phyloP scores from a whole-genome alignment of 2,329 filamentous ascomycete genomes.

The Harringtonia lauricola region DNA sequence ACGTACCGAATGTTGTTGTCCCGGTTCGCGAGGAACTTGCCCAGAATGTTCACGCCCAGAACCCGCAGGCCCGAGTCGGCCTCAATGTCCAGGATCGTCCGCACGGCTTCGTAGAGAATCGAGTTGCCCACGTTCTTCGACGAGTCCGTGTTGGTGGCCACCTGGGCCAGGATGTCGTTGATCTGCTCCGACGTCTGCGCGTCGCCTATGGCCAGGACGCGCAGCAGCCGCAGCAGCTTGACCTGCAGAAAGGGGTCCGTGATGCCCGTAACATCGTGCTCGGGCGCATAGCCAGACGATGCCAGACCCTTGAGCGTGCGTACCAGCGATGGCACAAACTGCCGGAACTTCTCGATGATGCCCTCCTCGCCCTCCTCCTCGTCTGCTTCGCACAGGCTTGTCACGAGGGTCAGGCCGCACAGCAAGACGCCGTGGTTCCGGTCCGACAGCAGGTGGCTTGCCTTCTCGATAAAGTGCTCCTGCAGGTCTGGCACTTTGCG shows the following conservation, averaged over 20 bases:
- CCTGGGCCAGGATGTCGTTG: conserved; percentile 95
- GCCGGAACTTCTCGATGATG: conserved; percentile 82
- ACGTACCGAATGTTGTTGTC: conserved; percentile 99
- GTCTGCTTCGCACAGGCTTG: conserved; percentile 87
- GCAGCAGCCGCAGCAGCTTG: conserved; percentile 80
- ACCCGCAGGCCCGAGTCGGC: conserved; percentile 91
- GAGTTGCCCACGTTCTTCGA: conserved; percentile 98
- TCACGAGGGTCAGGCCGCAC: conserved; percentile 83
- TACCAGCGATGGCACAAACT: conserved; percentile 74
- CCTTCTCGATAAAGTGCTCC: conserved; percentile 95
- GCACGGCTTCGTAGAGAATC: conserved; percentile 92
- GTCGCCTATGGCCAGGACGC: conserved; percentile 81
- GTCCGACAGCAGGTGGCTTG: conserved; percentile 76
- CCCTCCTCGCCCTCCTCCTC: conserved; percentile 87
- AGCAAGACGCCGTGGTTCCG: conserved; percentile 92
- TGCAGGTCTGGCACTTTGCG: conserved; percentile 94
- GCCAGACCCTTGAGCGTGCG: conserved; percentile 86
- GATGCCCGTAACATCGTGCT: conserved; percentile 96
- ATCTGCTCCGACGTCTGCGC: conserved; percentile 87
- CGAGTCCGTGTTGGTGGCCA: conserved; percentile 95
- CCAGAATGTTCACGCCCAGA: conserved; percentile 92
- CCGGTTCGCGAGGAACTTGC: conserved; percentile 91
- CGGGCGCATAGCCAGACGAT: conserved; percentile 90
- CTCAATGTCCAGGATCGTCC: conserved; percentile 96
- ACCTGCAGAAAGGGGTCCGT: conserved; percentile 97